These are phyloP conservation scores for Rhizodiscina lignyota DNA, from an alignment of 495 filamentous ascomycete genomes.

Conservation along the genomic window DNA sequence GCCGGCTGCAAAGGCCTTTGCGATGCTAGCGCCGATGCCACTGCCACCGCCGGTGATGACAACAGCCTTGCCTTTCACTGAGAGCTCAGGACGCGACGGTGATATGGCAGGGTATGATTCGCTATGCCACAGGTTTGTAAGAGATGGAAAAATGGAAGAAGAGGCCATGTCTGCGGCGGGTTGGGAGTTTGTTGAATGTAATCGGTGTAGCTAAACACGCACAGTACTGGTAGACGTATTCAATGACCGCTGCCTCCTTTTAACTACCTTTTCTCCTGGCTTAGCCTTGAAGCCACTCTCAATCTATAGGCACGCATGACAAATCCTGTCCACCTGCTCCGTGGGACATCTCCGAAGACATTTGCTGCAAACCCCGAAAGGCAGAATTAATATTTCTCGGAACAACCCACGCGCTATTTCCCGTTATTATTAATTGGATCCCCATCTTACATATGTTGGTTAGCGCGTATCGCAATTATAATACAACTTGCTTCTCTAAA, in stretches of 20 bases:
- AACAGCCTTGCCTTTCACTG: not conserved
- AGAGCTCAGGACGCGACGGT: conserved; percentile 5
- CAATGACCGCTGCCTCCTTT: not conserved
- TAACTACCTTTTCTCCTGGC: not conserved
- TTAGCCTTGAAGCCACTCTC: conserved; percentile 1
- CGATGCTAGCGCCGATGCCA: conserved; percentile 1
- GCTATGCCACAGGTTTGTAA: conserved; percentile 4
- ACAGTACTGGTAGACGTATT: not conserved
- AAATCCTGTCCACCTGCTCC: not conserved
- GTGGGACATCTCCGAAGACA: not conserved
- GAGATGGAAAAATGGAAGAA: conserved; percentile 4
- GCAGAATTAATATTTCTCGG: not conserved
- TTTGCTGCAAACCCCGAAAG: conserved; percentile 1
- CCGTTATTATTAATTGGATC: not conserved
- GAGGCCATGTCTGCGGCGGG: not conserved
- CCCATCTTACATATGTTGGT: not conserved
- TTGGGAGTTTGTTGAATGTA: not conserved
- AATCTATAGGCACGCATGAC: not conserved
- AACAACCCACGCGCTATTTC: not conserved
- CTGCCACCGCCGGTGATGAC: conserved; percentile 3
- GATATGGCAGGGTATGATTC: conserved; percentile 6
- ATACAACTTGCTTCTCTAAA: not conserved
- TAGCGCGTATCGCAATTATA: not conserved
- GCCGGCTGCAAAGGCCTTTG: conserved; percentile 1
- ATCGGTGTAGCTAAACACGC: not conserved